These are phyloP conservation scores for Aquilaria sinensis DNA, from an alignment of 345 rosid species.

Conservation along the genomic window DNA sequence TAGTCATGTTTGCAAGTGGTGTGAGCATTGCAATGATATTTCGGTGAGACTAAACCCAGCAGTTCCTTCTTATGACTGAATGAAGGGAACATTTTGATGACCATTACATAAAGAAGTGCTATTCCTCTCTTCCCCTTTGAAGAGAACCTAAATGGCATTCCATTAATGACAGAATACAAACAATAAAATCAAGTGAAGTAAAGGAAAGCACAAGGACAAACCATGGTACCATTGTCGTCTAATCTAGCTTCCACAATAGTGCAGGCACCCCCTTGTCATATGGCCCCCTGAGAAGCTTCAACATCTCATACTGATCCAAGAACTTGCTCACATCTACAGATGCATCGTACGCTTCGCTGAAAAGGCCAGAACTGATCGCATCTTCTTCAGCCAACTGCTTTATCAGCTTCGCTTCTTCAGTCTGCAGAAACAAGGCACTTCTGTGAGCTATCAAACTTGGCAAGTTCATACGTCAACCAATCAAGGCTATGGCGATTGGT, in stretches of 20 bases:
- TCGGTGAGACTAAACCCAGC: no score
- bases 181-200: constrained; percentile 3
- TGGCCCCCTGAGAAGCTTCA: constrained; percentile 61
- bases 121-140: no score
- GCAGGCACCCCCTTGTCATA: constrained; percentile 71
- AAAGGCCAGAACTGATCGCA: constrained; percentile 56
- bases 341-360: constrained; percentile 62
- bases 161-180: background rate
- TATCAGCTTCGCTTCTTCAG: constrained; percentile 75
- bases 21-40: no score
- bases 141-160: background rate
- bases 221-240: constrained; percentile 41
- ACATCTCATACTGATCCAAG: constrained; percentile 70
- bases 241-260: constrained; percentile 50
- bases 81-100: no score
- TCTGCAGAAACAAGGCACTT: constrained; percentile 33
- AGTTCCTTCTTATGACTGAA: no score
- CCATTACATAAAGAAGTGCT: no score
- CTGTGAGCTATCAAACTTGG: no score
- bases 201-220: constrained; percentile 13
- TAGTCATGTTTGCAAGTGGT: no score
- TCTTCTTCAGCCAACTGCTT: constrained; percentile 62
- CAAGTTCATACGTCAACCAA: no score
- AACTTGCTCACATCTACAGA: constrained; percentile 57
- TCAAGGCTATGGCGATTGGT: background rate